Evolutionary conservation across 805 yeast species (phyloP), one percentile per base, ranked within the genome.

Genomic region (Saturnispora besseyi): DNA sequence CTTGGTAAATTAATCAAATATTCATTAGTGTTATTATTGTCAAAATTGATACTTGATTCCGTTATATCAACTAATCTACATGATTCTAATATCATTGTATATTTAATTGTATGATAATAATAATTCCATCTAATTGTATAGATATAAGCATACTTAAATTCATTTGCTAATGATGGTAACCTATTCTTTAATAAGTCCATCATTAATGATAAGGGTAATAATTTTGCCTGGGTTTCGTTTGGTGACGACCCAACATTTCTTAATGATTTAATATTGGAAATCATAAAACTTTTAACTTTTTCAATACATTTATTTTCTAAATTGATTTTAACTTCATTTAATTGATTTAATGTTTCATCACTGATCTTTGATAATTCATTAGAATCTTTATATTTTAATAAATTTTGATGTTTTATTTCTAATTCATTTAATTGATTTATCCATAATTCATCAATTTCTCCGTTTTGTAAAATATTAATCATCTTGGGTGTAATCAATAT

Each of bases 121-220:
- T 93, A 93, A 68, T 91, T 93, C 99, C 99, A 93, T 59, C 78
- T 73, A 87, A 93, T 90, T 2, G 98, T 91, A 59, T 81, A 81
- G 18, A 82, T 69, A 63, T 93, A 93, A 0, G 97, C 98, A 58
- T 77, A 76, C 49, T 81, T 75, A 37, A 93, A 72, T 59, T 87
- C 93, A 13, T 69, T 62, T 0, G 96, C 91, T 49, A 93, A 67
- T 6, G 79, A 73, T 8, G 76, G 72, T 51, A 84, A 77, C 45
- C 79, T 76, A 4, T 66, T 59, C 4, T 70, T 63, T 36, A 91
- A 62, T 52, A 86, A 88, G 3, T 67, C 67, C 56, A 68, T 85
- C 1, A 79, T 72, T 46, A 82, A 87, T 53, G 76, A 77, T n/a
- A 81, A 80, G 40, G 73, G 71, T 3, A 87, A 62, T 46, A 93